phyloP scores from a whole-genome alignment of 139 green algal genomes.

The Chlorella ohadii region DNA sequence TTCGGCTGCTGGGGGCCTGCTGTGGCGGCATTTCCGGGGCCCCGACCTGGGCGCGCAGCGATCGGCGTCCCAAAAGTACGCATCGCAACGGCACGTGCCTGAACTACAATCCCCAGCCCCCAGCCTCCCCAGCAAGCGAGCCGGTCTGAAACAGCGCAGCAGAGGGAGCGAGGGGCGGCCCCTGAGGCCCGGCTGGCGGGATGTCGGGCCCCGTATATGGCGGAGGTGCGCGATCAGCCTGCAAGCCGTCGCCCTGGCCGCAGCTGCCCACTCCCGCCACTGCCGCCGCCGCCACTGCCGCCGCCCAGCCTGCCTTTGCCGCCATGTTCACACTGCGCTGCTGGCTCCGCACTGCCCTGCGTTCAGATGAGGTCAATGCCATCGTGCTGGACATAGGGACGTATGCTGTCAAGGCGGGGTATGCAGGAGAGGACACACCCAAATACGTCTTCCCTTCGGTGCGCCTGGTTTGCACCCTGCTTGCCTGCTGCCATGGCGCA shows the following conservation, averaged over 20 bases:
- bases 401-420: slow-evolving; percentile 86
- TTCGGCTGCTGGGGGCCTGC: too few relatives aligned
- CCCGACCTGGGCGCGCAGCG: too few relatives aligned
- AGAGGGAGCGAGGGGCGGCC: neutral
- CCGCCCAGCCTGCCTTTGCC: neutral
- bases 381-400: slow-evolving; percentile 94
- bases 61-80: too few relatives aligned
- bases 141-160: too few relatives aligned
- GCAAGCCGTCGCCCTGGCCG: neutral
- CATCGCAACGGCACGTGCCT: too few relatives aligned
- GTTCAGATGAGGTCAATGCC: slow-evolving; percentile 94
- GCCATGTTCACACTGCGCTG: neutral
- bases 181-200: neutral
- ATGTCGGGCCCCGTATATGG: slow-evolving; percentile 30
- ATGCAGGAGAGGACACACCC: slow-evolving; percentile 95
- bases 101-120: too few relatives aligned
- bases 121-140: too few relatives aligned
- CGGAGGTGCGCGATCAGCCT: slow-evolving; percentile 11
- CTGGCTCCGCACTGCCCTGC: neutral
- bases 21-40: too few relatives aligned
- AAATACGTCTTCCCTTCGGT: slow-evolving; percentile 94
- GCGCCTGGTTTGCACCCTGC: neutral
- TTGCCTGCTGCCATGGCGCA: neutral
- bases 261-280: neutral
- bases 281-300: neutral